phyloP scores from a whole-genome alignment of 179 eudicot genomes.

The Beta corolliflora region DNA sequence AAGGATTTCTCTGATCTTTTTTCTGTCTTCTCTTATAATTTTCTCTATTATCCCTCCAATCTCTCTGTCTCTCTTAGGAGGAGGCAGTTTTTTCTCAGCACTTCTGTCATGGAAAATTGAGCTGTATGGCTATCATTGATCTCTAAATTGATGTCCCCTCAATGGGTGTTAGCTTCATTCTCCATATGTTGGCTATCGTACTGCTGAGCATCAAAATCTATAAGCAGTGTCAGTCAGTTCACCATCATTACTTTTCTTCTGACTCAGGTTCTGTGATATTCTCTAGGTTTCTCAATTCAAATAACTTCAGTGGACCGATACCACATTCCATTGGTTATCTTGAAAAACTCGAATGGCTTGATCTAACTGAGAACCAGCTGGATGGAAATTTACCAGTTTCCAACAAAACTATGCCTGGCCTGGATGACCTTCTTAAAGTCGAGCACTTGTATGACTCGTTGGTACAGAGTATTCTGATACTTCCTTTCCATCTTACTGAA shows the following conservation, averaged over 20 bases:
- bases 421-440: conserved; percentile 52
- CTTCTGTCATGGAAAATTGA: neutral
- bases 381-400: conserved; percentile 65
- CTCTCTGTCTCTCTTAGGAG: neutral
- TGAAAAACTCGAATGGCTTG: conserved; percentile 54
- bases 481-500: neutral
- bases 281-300: conserved; percentile 61
- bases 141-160: neutral
- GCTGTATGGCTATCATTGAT: neutral
- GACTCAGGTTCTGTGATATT: conserved; percentile 1
- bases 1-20: conserved; percentile 27
- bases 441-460: conserved; percentile 55
- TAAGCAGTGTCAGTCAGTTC: neutral
- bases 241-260: neutral
- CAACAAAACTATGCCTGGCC: conserved; percentile 44
- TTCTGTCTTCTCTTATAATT: neutral
- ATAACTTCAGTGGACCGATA: conserved; percentile 63
- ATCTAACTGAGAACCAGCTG: conserved; percentile 59
- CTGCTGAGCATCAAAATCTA: neutral
- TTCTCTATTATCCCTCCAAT: neutral
- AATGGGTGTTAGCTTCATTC: neutral
- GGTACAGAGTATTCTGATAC: neutral
- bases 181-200: neutral
- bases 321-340: conserved; percentile 65
- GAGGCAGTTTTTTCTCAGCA: neutral